phyloP scores from a whole-genome alignment of 768 basidiomycete genomes.

The Chiua virens region DNA sequence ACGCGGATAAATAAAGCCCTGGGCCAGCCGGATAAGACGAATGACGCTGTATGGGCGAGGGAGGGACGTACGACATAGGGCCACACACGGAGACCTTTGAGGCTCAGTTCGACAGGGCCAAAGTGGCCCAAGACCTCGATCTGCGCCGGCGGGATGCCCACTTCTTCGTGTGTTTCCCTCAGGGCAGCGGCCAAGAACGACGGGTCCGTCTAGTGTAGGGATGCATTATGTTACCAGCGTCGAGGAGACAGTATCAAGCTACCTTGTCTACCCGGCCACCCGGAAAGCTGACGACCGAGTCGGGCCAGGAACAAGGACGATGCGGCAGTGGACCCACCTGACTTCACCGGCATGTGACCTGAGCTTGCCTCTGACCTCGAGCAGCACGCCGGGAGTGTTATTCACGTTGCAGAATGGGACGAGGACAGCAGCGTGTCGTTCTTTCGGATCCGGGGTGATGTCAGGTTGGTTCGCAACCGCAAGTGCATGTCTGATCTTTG shows the following conservation, averaged over 20 bases:
- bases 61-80: constrained; percentile 67
- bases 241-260: constrained; percentile 12
- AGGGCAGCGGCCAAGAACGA: constrained; percentile 60
- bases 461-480: constrained; percentile 11
- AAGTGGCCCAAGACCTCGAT: constrained; percentile 68
- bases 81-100: constrained; percentile 65
- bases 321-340: constrained; percentile 46
- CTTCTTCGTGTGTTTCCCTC: constrained; percentile 73
- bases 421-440: constrained; percentile 65
- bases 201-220: constrained; percentile 43
- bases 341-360: constrained; percentile 81
- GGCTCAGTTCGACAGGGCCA: constrained; percentile 59
- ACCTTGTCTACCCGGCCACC: constrained; percentile 72
- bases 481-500: constrained; percentile 31
- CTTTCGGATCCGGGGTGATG: constrained; percentile 21
- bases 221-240: background rate
- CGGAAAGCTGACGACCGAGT: constrained; percentile 56
- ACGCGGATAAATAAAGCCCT: constrained; percentile 43
- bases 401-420: constrained; percentile 78
- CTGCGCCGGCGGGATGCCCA: constrained; percentile 58
- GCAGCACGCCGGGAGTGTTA: constrained; percentile 61
- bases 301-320: background rate
- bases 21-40: background rate
- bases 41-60: background rate
- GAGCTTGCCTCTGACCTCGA: constrained; percentile 67